phyloP scores from a whole-genome alignment of 495 filamentous ascomycete species.

The Neurospora africana region DNA sequence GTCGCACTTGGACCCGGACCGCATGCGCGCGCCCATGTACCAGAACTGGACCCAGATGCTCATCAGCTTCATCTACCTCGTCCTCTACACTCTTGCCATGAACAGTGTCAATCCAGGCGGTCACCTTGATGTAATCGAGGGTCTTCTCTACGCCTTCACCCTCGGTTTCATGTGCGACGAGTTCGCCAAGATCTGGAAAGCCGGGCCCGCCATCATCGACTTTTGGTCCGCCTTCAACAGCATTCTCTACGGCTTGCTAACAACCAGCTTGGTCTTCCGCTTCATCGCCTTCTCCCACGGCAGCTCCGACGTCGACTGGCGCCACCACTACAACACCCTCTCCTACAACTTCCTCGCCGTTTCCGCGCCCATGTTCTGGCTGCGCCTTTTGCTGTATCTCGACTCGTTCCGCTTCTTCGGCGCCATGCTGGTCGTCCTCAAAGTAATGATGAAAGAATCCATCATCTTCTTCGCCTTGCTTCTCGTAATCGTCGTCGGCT shows the following conservation, averaged over 20 bases:
- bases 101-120: constrained; percentile 72
- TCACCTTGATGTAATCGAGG: constrained; percentile 77
- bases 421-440: constrained; percentile 91
- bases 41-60: constrained; percentile 84
- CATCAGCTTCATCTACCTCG: constrained; percentile 73
- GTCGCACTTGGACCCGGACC: constrained; percentile 80
- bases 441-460: constrained; percentile 99
- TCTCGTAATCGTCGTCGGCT: constrained; percentile 73
- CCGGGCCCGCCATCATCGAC: constrained; percentile 74
- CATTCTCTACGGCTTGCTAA: constrained; percentile 66
- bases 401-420: constrained; percentile 95
- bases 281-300: constrained; percentile 63
- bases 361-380: constrained; percentile 94
- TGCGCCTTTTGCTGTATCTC: constrained; percentile 81
- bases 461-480: constrained; percentile 97
- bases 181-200: constrained; percentile 77
- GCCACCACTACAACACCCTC: constrained; percentile 62
- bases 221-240: constrained; percentile 96
- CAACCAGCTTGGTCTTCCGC: constrained; percentile 63
- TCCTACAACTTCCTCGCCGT: constrained; percentile 91
- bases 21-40: constrained; percentile 84
- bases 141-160: constrained; percentile 80
- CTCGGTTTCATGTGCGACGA: constrained; percentile 90
- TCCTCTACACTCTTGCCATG: constrained; percentile 78
- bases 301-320: constrained; percentile 33